Base-by-base conservation (phyloP, 768 basidiomycete genomes). In the Dacryopinax primogenitus region DNA sequence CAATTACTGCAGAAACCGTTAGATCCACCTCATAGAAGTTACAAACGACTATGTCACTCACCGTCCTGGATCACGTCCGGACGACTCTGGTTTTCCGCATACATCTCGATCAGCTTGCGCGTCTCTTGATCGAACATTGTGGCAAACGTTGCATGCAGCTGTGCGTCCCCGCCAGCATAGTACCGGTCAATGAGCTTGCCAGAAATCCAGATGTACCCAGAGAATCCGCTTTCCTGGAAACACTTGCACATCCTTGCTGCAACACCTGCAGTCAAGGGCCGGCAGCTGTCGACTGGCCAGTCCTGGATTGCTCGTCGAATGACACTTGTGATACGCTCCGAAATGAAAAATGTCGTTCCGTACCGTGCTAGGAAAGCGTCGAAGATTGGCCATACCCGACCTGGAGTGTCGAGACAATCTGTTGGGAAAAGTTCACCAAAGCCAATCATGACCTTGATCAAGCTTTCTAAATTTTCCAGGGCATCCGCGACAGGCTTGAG, bases 131-230 rank as follows among this genome's bases (percentile, higher is more conserved):
- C 92, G 71, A 87, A 92, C 36, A 58, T 58, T 3, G 51, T 58
- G 4, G 51, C 51, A 58, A 58, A 58, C 4, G 51, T 58, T 3
- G 51, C 51, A 18, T 58, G 51, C 13, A 58, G 51, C 18, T 58
- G 51, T 4, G 51, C 51, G 18, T 58, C 51, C 26, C 51, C 51
- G 51, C 51, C 51, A 11, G 51, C 51, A 32, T 28, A 58, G 30
- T 58, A 96, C 68, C 83, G 81, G 33, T 79, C 79, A n/a, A 91
- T 81, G 30, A 90, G 75, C 75, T 97, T 97, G 45, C 92, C 89
- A 33, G 85, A 86, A 66, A 98, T 90, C 96, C 96, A 99, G 23
- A 98, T 74, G 75, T 91, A 98, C 68, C 88, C 87, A 12, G 94
- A 82, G 71, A 86, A 84, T 0, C 88, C 89, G 11, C 88, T 90